phyloP scores from a whole-genome alignment of 495 filamentous ascomycete species.

The Lepidopterella palustris region DNA sequence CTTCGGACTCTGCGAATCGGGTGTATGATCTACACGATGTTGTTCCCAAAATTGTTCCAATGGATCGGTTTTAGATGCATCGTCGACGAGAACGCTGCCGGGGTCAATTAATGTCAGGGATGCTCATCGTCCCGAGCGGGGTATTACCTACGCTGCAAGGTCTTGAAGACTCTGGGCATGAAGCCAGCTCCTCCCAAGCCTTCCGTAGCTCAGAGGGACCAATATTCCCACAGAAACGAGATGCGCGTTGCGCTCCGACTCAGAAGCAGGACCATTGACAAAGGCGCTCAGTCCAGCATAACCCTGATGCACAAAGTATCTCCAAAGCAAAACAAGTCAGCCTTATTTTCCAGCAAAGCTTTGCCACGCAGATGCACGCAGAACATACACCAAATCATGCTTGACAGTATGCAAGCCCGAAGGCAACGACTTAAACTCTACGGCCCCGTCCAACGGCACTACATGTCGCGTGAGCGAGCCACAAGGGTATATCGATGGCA shows the following conservation, averaged over 20 bases:
- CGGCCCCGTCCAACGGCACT: slow-evolving; percentile 80
- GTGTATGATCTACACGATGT: slow-evolving; percentile 32
- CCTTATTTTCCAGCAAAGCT: not conserved
- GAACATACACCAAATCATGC: slow-evolving; percentile 70
- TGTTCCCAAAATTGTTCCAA: slow-evolving; percentile 77
- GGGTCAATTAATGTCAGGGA: not conserved
- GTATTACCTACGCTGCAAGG: slow-evolving; percentile 56
- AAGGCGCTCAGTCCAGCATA: slow-evolving; percentile 93
- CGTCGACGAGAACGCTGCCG: slow-evolving; percentile 47
- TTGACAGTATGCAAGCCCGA: slow-evolving; percentile 86
- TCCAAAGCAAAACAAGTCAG: slow-evolving; percentile 23
- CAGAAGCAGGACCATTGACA: slow-evolving; percentile 71
- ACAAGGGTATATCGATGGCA: slow-evolving; percentile 11
- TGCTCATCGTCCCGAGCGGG: not conserved
- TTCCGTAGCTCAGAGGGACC: slow-evolving; percentile 78
- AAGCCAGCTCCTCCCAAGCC: slow-evolving; percentile 82
- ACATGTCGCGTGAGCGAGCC: slow-evolving; percentile 29
- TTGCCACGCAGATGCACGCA: too few relatives aligned
- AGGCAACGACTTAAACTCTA: slow-evolving; percentile 92
- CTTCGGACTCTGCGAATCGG: not conserved
- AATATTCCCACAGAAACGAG: slow-evolving; percentile 89
- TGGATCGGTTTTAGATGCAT: slow-evolving; percentile 50
- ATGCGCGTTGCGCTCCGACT: slow-evolving; percentile 73
- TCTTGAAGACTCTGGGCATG: slow-evolving; percentile 71
- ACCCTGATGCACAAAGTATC: slow-evolving; percentile 79